Evolutionary conservation across 2,329 filamentous ascomycete species (phyloP).

Genomic region (Arachnomyces sp.): DNA sequence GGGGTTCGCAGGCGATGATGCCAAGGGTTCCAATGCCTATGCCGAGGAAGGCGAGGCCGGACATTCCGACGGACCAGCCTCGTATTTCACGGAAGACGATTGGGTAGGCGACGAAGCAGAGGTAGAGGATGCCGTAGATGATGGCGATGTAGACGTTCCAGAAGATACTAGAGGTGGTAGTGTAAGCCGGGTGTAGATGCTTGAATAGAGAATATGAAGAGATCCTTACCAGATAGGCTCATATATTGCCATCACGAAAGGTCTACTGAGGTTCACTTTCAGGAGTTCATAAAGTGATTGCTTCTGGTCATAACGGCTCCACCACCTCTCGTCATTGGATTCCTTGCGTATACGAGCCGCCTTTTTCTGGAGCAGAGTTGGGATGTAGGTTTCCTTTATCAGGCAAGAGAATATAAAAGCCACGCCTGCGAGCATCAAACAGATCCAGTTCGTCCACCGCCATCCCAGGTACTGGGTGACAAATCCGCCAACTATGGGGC

Average conservation of each 20-base stretch:
- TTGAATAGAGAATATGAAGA: not conserved
- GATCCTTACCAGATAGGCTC: constrained; percentile 70
- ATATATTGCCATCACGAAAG: constrained; percentile 67
- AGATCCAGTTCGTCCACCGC: constrained; percentile 81
- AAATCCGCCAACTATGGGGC: constrained; percentile 74
- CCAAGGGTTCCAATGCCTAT: constrained; percentile 53
- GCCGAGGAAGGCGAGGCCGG: constrained; percentile 72
- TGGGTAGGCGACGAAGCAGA: constrained; percentile 86
- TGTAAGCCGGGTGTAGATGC: constrained; percentile 3
- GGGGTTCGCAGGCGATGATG: constrained; percentile 51
- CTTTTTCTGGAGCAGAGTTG: constrained; percentile 60
- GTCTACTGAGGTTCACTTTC: constrained; percentile 67
- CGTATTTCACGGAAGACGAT: constrained; percentile 70
- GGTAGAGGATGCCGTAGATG: constrained; percentile 78
- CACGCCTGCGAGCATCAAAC: constrained; percentile 62
- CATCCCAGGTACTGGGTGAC: constrained; percentile 64
- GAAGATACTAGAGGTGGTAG: constrained; percentile 52
- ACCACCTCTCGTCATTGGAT: constrained; percentile 64
- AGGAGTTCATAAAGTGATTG: constrained; percentile 58
- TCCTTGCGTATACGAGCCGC: constrained; percentile 59
- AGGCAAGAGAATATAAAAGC: constrained; percentile 53
- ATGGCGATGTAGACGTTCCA: constrained; percentile 67
- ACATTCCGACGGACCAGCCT: constrained; percentile 66
- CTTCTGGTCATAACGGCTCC: constrained; percentile 72
- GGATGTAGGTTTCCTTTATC: constrained; percentile 70